Conservation (phyloP, 371 early-diverging fungal species). For the Mucor plumbeus region DNA sequence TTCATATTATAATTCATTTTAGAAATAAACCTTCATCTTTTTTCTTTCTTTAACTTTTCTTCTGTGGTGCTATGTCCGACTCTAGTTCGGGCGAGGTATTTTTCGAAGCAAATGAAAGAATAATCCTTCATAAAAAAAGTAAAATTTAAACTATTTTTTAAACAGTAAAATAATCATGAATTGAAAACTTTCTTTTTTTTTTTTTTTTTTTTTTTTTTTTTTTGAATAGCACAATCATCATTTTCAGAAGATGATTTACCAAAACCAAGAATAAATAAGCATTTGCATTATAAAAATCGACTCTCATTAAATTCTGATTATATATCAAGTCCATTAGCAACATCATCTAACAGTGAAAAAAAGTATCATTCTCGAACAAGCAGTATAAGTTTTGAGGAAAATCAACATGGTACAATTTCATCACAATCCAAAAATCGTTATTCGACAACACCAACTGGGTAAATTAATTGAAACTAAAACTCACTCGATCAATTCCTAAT, state of each 20-base stretch:
- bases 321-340: constrained; percentile 1
- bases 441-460: neutral
- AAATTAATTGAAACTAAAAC: neutral
- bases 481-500: neutral
- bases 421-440: neutral
- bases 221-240: neutral
- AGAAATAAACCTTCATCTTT: neutral
- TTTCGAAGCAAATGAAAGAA: constrained; percentile 6
- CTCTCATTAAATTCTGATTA: constrained; percentile 6
- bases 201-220: neutral
- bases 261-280: neutral
- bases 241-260: constrained; percentile 5
- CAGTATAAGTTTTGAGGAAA: constrained; percentile 21
- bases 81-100: constrained; percentile 11
- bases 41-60: neutral
- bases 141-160: neutral
- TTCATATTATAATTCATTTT: neutral
- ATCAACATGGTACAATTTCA: constrained; percentile 4
- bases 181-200: neutral
- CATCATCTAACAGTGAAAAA: neutral
- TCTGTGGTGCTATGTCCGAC: constrained; percentile 15
- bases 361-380: constrained; percentile 1
- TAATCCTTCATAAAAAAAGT: neutral
- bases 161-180: neutral
- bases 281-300: neutral